Percentiles rank a stretch among this genome's conserved stretches.
phyloP scores from a whole-genome alignment of 2,329 filamentous ascomycete genomes.

The Endoconidiophora polonica region DNA sequence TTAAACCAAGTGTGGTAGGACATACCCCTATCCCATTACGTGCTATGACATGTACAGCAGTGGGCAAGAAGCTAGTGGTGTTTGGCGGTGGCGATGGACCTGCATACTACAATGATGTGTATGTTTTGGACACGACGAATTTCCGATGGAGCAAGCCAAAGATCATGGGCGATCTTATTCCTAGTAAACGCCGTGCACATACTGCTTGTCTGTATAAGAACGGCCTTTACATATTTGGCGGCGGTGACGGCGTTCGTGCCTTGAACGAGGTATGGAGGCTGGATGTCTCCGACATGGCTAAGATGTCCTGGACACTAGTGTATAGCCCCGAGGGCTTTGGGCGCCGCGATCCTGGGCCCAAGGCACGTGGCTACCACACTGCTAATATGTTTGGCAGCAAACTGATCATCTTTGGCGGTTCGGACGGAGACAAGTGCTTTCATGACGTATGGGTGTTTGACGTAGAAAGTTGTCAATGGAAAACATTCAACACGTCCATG shows the following conservation, averaged over 20 bases:
- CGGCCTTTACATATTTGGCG: slow-evolving; percentile 56
- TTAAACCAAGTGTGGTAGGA: slow-evolving; percentile 44
- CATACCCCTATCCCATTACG: slow-evolving; percentile 48
- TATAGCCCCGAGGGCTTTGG: slow-evolving; percentile 28
- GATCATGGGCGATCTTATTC: slow-evolving; percentile 39
- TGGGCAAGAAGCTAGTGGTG: slow-evolving; percentile 52
- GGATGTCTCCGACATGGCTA: slow-evolving; percentile 47
- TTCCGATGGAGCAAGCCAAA: slow-evolving; percentile 49
- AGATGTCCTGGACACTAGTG: slow-evolving; percentile 53
- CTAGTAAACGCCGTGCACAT: slow-evolving; percentile 47
- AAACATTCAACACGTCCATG: slow-evolving; percentile 38
- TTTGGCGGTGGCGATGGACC: slow-evolving; percentile 56
- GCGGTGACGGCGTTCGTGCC: slow-evolving; percentile 52
- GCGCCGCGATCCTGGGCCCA: slow-evolving; percentile 25
- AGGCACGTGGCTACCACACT: slow-evolving; percentile 53
- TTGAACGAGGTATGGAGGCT: slow-evolving; percentile 59
- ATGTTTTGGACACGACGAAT: slow-evolving; percentile 54
- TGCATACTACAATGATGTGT: slow-evolving; percentile 56
- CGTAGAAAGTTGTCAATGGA: slow-evolving; percentile 45
- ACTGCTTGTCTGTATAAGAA: slow-evolving; percentile 57
- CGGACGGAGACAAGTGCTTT: slow-evolving; percentile 55
- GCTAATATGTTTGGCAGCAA: slow-evolving; percentile 59
- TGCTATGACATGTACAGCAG: slow-evolving; percentile 56
- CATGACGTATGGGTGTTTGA: slow-evolving; percentile 60
- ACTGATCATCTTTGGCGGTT: slow-evolving; percentile 54